Conservation (phyloP, 768 basidiomycete genomes). For the Rhodotorula graminis region DNA sequence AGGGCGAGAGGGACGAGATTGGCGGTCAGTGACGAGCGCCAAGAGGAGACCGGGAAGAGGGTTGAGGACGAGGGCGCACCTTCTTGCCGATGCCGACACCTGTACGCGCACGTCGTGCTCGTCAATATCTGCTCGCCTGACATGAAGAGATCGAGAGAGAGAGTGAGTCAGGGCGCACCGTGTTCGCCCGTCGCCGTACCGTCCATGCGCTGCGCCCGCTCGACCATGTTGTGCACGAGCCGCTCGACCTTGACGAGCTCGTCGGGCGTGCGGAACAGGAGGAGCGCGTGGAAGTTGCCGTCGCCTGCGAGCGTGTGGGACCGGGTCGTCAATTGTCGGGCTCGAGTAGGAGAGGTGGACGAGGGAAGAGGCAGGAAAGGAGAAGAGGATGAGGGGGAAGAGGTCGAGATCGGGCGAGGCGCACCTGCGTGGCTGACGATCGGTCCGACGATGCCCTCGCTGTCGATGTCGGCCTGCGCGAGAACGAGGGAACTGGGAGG, state of each 20-base stretch:
- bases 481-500: too few species aligned
- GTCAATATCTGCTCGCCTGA: too few species aligned
- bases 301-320: constrained; percentile 1
- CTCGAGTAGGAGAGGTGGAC: not conserved
- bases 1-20: not conserved
- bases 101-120: not conserved
- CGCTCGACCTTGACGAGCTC: constrained; percentile 38
- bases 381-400: too few species aligned
- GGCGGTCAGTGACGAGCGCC: not conserved
- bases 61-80: not conserved
- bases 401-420: not conserved
- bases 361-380: not conserved
- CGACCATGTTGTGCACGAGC: constrained; percentile 45
- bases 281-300: constrained; percentile 43
- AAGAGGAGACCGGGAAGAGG: not conserved
- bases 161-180: too few species aligned
- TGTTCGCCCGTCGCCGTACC: constrained; percentile 51
- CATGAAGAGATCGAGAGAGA: too few species aligned
- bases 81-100: constrained; percentile 20
- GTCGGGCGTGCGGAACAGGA: constrained; percentile 44
- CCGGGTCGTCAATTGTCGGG: not conserved
- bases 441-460: constrained; percentile 21
- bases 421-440: constrained; percentile 54
- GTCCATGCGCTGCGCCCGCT: constrained; percentile 49
- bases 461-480: constrained; percentile 28